These are phyloP conservation scores for Poa pratensis DNA, from an alignment of 176 grass and related monocot species.

Conservation along the genomic window DNA sequence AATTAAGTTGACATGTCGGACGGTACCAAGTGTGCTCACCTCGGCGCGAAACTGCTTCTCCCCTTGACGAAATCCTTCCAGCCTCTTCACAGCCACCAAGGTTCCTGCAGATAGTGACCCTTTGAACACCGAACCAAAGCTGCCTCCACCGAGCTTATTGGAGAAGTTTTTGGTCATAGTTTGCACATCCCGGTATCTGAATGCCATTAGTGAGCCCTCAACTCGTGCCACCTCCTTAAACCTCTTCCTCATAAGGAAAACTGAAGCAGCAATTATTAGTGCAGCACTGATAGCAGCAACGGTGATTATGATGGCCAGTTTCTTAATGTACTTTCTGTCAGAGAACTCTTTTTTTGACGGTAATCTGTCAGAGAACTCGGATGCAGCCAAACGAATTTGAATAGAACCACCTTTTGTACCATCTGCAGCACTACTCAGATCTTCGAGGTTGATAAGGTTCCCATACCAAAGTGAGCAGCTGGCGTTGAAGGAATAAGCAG, in stretches of 20 bases:
- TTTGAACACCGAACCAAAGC: neutral
- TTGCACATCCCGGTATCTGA: neutral
- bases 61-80: neutral
- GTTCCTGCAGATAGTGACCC: neutral
- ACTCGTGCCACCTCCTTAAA: neutral
- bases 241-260: neutral
- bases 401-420: neutral
- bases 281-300: neutral
- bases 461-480: neutral
- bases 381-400: constrained; percentile 6
- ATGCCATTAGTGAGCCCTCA: neutral
- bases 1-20: constrained; percentile 63
- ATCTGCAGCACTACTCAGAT: neutral
- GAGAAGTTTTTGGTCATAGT: neutral
- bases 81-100: neutral
- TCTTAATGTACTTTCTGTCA: neutral
- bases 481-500: neutral
- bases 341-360: too few species aligned
- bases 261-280: neutral
- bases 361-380: too few species aligned
- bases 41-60: neutral
- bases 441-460: neutral
- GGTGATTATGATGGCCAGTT: neutral
- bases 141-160: neutral
- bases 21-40: constrained; percentile 45